Conservation (phyloP, 2,329 filamentous ascomycete species). For the Didymella pomorum region DNA sequence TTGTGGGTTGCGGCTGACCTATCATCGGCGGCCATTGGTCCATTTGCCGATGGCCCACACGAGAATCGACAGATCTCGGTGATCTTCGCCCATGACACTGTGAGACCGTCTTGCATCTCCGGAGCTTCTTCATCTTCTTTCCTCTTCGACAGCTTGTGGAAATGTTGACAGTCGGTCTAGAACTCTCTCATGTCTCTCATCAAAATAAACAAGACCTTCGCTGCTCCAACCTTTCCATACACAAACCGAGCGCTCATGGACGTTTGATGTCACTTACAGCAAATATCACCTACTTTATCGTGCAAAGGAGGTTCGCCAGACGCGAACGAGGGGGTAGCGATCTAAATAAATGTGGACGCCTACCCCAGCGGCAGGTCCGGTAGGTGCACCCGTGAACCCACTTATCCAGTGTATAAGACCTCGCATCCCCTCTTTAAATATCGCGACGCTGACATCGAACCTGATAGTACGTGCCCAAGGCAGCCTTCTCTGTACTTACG, state of each 20-base stretch:
- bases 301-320: background rate
- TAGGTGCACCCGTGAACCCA: background rate
- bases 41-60: background rate
- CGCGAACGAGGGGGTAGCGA: background rate
- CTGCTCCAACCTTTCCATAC: background rate
- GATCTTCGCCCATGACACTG: conserved; percentile 3
- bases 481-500: too few relatives aligned
- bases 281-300: background rate
- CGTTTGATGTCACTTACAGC: background rate
- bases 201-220: background rate
- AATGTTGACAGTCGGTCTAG: background rate
- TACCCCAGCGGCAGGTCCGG: background rate
- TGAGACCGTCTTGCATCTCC: background rate
- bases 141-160: background rate
- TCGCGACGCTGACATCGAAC: too few relatives aligned
- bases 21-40: background rate
- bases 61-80: conserved; percentile 5
- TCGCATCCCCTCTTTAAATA: too few relatives aligned
- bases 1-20: background rate
- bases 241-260: background rate
- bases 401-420: background rate
- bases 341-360: background rate
- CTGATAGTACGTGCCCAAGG: too few relatives aligned
- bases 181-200: background rate
- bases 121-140: background rate